phyloP scores from a whole-genome alignment of 2,329 filamentous ascomycete species.

The Phoma sp. region DNA sequence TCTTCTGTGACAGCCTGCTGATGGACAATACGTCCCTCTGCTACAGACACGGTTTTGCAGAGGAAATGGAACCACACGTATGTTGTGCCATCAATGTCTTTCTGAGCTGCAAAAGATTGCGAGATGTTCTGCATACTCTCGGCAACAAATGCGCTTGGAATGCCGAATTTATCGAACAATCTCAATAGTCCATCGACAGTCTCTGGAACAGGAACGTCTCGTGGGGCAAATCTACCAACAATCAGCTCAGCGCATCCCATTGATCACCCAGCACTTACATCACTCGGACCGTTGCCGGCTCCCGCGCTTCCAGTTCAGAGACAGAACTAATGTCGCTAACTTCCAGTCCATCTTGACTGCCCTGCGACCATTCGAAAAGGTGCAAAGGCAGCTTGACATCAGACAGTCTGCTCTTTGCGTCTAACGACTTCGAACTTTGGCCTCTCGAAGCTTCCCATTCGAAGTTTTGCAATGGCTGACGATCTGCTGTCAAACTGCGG shows the following conservation, averaged over 20 bases:
- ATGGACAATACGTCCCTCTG: slow-evolving; percentile 17
- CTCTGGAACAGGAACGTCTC: slow-evolving; percentile 22
- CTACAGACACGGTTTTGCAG: slow-evolving; percentile 30
- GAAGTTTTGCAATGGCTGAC: slow-evolving; percentile 21
- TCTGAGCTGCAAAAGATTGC: slow-evolving; percentile 36
- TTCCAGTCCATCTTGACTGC: slow-evolving; percentile 16
- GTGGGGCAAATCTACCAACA: slow-evolving; percentile 30
- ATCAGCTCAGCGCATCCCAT: slow-evolving; percentile 3
- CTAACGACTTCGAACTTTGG: background rate
- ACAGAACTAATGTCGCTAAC: slow-evolving; percentile 3
- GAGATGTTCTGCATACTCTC: slow-evolving; percentile 36
- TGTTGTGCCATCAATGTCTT: slow-evolving; percentile 22
- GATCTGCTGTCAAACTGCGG: slow-evolving; percentile 22
- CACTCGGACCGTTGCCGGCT: slow-evolving; percentile 22
- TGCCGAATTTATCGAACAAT: slow-evolving; percentile 27
- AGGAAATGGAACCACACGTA: slow-evolving; percentile 41
- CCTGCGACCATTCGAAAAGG: slow-evolving; percentile 32
- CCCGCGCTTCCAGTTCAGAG: slow-evolving; percentile 12
- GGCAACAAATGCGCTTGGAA: slow-evolving; percentile 35
- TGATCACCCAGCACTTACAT: slow-evolving; percentile 19
- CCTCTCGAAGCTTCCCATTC: background rate
- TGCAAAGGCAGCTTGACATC: slow-evolving; percentile 17
- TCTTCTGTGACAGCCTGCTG: background rate
- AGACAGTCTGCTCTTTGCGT: background rate
- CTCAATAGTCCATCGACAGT: slow-evolving; percentile 15